Conservation (phyloP, 1,284 basidiomycete genomes). For the Rhodotorula sp. region DNA sequence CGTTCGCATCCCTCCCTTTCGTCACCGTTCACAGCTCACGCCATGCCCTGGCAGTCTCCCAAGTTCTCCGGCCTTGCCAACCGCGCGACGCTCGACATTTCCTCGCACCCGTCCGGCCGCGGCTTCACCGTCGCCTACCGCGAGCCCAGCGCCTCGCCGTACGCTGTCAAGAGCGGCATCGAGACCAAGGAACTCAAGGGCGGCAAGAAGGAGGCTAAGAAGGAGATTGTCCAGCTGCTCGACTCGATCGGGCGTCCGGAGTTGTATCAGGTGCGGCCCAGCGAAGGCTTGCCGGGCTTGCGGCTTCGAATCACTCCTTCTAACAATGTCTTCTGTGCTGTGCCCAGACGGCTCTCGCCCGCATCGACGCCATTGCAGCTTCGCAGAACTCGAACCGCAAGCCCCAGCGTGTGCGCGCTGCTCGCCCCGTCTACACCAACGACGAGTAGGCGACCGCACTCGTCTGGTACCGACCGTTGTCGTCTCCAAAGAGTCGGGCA, state of each 20-base stretch:
- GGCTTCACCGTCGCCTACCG: slow-evolving; percentile 3
- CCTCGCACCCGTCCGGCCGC: background rate
- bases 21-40: background rate
- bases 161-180: slow-evolving; percentile 3
- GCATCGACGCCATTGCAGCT: slow-evolving; percentile 10
- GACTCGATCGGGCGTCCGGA: slow-evolving; percentile 3
- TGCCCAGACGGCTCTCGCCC: slow-evolving; percentile 10
- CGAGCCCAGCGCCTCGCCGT: background rate
- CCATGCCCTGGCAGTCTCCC: slow-evolving; percentile 3
- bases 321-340: background rate
- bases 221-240: background rate
- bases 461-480: background rate
- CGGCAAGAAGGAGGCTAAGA: slow-evolving; percentile 4
- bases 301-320: background rate
- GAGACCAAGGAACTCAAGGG: slow-evolving; percentile 7
- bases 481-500: background rate
- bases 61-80: slow-evolving; percentile 16
- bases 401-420: slow-evolving; percentile 5
- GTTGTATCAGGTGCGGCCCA: slow-evolving; percentile 5
- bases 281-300: too few relatives aligned
- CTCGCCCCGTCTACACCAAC: background rate
- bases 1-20: background rate
- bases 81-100: slow-evolving; percentile 5
- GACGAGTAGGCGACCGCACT: background rate
- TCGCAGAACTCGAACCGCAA: slow-evolving; percentile 10